Base-by-base conservation (phyloP, 2,329 filamentous ascomycete genomes). In the Sodiomyces alkalinus region DNA sequence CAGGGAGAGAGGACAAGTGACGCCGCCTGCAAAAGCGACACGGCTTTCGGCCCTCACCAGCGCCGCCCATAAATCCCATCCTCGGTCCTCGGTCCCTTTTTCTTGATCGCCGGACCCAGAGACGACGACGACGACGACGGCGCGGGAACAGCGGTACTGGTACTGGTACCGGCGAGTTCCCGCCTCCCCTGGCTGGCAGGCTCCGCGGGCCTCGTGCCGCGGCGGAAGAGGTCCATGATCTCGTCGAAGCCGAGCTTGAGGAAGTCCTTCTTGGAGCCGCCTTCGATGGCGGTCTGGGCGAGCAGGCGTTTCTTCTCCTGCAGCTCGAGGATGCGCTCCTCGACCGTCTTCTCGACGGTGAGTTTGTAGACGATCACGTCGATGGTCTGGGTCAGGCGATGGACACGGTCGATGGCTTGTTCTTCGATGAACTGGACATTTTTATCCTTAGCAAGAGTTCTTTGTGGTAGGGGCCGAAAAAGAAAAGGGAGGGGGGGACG, bases 371-470 rank as follows among this genome's bases (percentile, higher is more conserved):
- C 83, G 31, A 87, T 73, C 19, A 98, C 90, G 46, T 96, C 86
- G 22, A 87, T 68, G 2, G 83, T 94, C 54, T 98, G 90, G 22
- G 92, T 96, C 29, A 98, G 76, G n/a, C 90, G 83, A 49, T 98
- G 90, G 16, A 98, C 90, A 30, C 90, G 83, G 53, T 98, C 90
- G 41, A 98, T 98, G 27, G 90, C 90, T 62, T 98, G 90, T 51
- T 98, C 90, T 60, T 98, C 90, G 19, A 98, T 83, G 46, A 98
- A 98, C 69, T 81, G 17, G 8, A 19, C n/a, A n/a, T n/a, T 22
- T 22, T 17, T 19, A 15, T 26, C 10, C 11, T 8, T 15, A 31
- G 19, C 18, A 15, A n/a, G n/a, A n/a, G n/a, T n/a, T 8, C n/a
- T 23, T 20, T 7, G 22, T 20, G 10, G 10, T 4, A 15, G 30